A percentile compares a stretch with the other conserved stretches of the same genome.
phyloP scores from a whole-genome alignment of 2,329 filamentous ascomycete species.

The Pseudogymnoascus sp. region DNA sequence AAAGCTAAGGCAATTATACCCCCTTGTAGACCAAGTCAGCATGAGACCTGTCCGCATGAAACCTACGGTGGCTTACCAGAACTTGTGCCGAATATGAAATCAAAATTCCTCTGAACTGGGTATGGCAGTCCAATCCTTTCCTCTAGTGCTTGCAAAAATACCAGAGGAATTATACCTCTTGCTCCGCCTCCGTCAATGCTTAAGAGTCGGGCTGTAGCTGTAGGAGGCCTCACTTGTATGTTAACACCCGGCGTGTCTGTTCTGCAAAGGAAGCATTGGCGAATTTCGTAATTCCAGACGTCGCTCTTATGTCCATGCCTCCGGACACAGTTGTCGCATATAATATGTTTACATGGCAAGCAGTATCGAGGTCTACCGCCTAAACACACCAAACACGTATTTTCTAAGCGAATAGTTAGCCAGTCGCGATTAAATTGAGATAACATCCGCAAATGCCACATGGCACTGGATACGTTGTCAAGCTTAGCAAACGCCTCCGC shows the following conservation, averaged over 20 bases:
- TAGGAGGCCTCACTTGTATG: conserved; percentile 28
- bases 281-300: conserved; percentile 22
- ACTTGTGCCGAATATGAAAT: conserved; percentile 21
- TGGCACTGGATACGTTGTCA: conserved; percentile 9
- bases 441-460: conserved; percentile 14
- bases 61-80: conserved; percentile 16
- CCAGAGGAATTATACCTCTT: conserved; percentile 21
- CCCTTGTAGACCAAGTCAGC: conserved; percentile 12
- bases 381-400: conserved; percentile 17
- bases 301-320: conserved; percentile 21
- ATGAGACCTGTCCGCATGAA: background rate
- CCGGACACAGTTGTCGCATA: conserved; percentile 30
- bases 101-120: conserved; percentile 20
- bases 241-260: conserved; percentile 11
- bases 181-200: conserved; percentile 31
- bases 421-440: conserved; percentile 13
- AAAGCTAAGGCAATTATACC: conserved; percentile 19
- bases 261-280: conserved; percentile 26
- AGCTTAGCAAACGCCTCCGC: conserved; percentile 13
- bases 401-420: conserved; percentile 11
- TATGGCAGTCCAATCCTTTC: conserved; percentile 15
- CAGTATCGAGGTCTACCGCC: conserved; percentile 12
- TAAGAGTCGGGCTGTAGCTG: conserved; percentile 28
- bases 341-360: conserved; percentile 28
- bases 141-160: conserved; percentile 19